A percentile compares a stretch with the other conserved stretches of the same genome.
Conservation (phyloP, 139 green algal genomes). For the Ettlia oleoabundans region DNA sequence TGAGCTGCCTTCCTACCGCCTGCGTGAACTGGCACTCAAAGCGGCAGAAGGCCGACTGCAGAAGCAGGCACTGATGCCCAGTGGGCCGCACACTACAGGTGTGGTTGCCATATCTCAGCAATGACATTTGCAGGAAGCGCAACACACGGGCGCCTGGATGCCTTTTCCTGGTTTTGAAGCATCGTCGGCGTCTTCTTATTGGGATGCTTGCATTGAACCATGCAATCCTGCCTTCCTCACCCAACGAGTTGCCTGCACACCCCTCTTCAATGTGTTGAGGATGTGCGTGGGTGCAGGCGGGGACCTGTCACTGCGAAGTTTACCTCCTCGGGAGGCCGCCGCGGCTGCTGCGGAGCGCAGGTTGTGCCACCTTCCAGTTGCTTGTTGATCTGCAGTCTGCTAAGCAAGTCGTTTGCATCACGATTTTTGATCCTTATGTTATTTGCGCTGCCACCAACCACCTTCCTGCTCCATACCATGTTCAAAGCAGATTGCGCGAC, state of each 20-base stretch:
- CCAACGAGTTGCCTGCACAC: too few species aligned
- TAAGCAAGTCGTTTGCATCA: too few species aligned
- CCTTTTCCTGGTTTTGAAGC: too few species aligned
- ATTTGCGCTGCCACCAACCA: not conserved
- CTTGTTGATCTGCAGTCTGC: not conserved
- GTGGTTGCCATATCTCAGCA: not conserved
- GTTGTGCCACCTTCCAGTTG: not conserved
- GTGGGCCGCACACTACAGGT: not conserved
- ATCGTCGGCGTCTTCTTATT: too few species aligned
- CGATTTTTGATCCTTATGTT: too few species aligned
- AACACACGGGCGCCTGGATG: too few species aligned
- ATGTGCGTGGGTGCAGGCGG: conserved; percentile 15
- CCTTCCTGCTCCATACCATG: not conserved
- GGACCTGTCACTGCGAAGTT: conserved; percentile 18
- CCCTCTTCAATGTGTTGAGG: too few species aligned
- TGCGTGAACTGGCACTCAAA: conserved; percentile 26
- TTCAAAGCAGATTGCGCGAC: conserved; percentile 9
- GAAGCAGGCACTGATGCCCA: conserved; percentile 18
- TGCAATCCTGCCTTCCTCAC: too few species aligned
- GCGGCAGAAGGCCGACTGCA: conserved; percentile 29
- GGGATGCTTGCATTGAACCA: not conserved
- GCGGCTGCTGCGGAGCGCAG: conserved; percentile 28
- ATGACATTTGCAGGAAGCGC: not conserved
- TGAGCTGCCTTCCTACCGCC: conserved; percentile 4
- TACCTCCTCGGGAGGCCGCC: conserved; percentile 27